Evolutionary conservation across 2,329 filamentous ascomycete species (phyloP), one percentile per base, ranked within the genome.

Genomic region (Kalaharituber pfeilii): DNA sequence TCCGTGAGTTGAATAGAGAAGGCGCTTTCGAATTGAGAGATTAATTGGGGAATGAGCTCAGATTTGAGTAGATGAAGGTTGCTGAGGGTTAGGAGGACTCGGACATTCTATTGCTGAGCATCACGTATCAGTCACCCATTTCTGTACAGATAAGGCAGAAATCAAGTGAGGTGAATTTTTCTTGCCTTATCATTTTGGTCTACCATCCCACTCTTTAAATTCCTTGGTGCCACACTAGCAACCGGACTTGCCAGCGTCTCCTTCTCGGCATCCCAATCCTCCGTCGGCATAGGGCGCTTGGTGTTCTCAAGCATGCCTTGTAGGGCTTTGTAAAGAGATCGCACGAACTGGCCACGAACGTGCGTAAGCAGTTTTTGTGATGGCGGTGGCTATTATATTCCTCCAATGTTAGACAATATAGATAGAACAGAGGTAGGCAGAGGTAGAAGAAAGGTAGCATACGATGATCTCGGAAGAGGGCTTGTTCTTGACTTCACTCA

Each of bases 241-340:
- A 62, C 57, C 1, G 75, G 66, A 53, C 71, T 68, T 58, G 77
- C 72, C 29, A 75, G 67, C 54, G 75, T 73, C 64, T 73, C 72
- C 55, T 75, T 72, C 55, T 73, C 72, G 7, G 72, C 71, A 22
- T 71, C 70, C 49, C 55, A 29, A 47, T 82, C 79, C 0, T 77
- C 71, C 61, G 78, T 79, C 61, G 80, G 78, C 13, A 80, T 68
- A 2, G 81, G 76, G 55, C 80, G 79, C 69, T 96, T 87, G 2
- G 91, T 89, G 67, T 94, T 96, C 69, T 96, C 91, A 1, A 98
- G 87, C 80, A 98, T 89, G 22, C 89, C 91, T 63, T 86, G 93
- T 33, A 98, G 71, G 5, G 86, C 86, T 67, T 94, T 94, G 69
- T 96, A 96, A 44, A 98, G 71, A 55, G 88, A 94, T 5, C 83